Conservation (phyloP, 2,329 filamentous ascomycete species). For the Aspergillus fumigatiaffinis region DNA sequence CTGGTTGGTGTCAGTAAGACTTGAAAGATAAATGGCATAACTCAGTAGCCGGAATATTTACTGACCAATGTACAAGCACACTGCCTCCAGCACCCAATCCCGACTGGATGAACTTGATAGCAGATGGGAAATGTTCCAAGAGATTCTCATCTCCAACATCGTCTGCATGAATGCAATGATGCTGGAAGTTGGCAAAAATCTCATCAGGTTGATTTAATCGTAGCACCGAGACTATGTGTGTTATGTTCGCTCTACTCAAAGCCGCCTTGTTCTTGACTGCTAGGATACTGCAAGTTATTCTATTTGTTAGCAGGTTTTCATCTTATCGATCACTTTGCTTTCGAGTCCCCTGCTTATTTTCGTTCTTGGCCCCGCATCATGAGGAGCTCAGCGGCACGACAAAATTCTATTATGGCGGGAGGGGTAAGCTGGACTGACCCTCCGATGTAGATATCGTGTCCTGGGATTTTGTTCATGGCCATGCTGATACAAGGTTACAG, state of each 20-base stretch:
- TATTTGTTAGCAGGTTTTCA: conserved; percentile 3
- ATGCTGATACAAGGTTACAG: conserved; percentile 15
- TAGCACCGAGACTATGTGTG: conserved; percentile 83
- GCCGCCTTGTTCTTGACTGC: conserved; percentile 68
- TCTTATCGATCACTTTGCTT: background rate
- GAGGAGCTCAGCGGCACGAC: background rate
- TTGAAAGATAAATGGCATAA: conserved; percentile 20
- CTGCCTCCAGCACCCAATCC: conserved; percentile 60
- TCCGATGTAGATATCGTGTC: conserved; percentile 71
- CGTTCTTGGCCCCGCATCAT: conserved; percentile 2
- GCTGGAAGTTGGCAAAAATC: conserved; percentile 61
- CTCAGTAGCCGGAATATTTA: background rate
- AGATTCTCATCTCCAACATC: conserved; percentile 89
- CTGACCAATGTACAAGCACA: conserved; percentile 69
- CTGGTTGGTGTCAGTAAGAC: conserved; percentile 45
- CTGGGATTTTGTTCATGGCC: conserved; percentile 62
- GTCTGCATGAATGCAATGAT: conserved; percentile 79
- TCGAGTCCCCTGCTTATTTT: background rate
- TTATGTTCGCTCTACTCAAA: conserved; percentile 71
- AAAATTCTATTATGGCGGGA: conserved; percentile 3
- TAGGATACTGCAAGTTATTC: conserved; percentile 62
- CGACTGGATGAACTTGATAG: conserved; percentile 77
- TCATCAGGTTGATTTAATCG: conserved; percentile 56
- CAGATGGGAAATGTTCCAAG: conserved; percentile 71
- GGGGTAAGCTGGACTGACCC: conserved; percentile 52